phyloP scores from a whole-genome alignment of 306 rosid genomes.

The Rubus parviflorus region DNA sequence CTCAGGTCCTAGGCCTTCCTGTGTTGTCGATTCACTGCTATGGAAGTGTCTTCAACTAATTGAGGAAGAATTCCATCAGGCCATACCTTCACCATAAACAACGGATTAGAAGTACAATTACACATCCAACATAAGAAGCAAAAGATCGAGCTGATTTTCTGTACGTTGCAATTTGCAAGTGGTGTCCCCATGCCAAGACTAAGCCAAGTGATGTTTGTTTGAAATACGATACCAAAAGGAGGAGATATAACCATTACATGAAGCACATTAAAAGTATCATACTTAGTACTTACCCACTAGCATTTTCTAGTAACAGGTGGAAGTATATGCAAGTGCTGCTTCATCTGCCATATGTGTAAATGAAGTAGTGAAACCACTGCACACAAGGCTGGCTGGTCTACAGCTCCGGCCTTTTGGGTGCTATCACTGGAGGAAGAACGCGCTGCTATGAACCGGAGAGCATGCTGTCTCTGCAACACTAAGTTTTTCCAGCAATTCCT shows the following conservation, averaged over 20 bases:
- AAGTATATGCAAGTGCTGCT: neutral
- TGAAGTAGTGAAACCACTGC: conserved; percentile 11
- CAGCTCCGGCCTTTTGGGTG: conserved; percentile 59
- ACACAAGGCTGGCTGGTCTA: conserved; percentile 32
- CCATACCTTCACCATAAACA: neutral
- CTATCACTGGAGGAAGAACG: conserved; percentile 51
- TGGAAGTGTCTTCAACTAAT: neutral
- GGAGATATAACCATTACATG: too few species aligned
- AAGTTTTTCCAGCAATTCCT: conserved; percentile 65
- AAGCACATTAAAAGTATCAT: neutral
- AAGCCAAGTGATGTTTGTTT: neutral
- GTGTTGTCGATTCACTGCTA: neutral
- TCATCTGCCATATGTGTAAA: conserved; percentile 8
- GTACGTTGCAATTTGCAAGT: neutral
- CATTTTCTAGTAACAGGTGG: neutral
- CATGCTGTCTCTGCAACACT: conserved; percentile 60
- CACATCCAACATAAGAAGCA: neutral
- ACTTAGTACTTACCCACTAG: neutral
- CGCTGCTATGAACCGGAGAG: conserved; percentile 69
- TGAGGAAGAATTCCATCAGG: neutral
- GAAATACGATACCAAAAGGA: too few species aligned
- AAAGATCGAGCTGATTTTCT: neutral
- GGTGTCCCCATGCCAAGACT: too few species aligned
- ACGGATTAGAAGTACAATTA: neutral
- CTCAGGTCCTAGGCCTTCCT: neutral